Evolutionary conservation across 768 basidiomycete species (phyloP).

Genomic region (Naganishia randhawae): DNA sequence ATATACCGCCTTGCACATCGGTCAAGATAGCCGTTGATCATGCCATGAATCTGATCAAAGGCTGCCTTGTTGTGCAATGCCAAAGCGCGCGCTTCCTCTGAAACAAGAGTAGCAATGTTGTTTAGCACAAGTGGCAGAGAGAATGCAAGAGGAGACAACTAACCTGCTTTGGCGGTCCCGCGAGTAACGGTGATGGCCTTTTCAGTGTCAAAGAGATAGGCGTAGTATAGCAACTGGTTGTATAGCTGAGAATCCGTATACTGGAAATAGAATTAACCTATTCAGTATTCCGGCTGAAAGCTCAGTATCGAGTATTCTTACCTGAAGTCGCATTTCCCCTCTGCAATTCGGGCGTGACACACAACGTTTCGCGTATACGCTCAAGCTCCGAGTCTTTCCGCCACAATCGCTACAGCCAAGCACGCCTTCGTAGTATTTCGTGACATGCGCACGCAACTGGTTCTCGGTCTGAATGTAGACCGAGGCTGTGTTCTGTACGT

Average conservation of each 20-base stretch:
- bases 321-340: conserved; percentile 72
- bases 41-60: conserved; percentile 58
- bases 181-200: conserved; percentile 60
- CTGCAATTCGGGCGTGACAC: conserved; percentile 62
- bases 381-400: conserved; percentile 84
- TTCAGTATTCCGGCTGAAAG: background rate
- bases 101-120: conserved; percentile 13
- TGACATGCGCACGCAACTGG: conserved; percentile 73
- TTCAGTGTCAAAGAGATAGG: conserved; percentile 69
- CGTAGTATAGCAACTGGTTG: conserved; percentile 81
- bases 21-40: conserved; percentile 75
- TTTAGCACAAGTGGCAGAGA: background rate
- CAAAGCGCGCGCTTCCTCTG: conserved; percentile 62
- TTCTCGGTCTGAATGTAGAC: conserved; percentile 78
- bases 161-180: conserved; percentile 52
- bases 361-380: conserved; percentile 83
- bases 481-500: conserved; percentile 59
- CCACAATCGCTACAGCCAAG: conserved; percentile 85
- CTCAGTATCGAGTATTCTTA: conserved; percentile 49
- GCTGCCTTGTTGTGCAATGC: conserved; percentile 56
- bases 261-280: conserved; percentile 51
- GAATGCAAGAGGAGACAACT: conserved; percentile 36
- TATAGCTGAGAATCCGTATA: conserved; percentile 81
- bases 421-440: conserved; percentile 84
- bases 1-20: conserved; percentile 88